Conservation (phyloP, 352 stramenopile species). For the Globisporangium cylindrosporum region DNA sequence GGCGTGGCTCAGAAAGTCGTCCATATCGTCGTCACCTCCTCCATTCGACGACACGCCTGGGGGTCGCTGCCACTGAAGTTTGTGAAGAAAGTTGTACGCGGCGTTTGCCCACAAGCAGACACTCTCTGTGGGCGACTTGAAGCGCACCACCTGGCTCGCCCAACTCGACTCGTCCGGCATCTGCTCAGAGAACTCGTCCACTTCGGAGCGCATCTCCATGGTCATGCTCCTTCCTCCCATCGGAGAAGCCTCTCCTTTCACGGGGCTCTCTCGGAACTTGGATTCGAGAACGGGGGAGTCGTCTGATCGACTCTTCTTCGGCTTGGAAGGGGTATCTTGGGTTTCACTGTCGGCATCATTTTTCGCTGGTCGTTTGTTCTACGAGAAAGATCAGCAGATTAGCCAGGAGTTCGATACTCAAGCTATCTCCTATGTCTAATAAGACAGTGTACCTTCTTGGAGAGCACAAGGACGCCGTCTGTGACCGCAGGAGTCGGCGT, state of each 20-base stretch:
- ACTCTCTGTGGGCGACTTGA: conserved; percentile 44
- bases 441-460: conserved; percentile 45
- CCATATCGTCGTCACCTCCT: conserved; percentile 35
- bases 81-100: conserved; percentile 67
- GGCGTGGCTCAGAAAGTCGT: conserved; percentile 33
- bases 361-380: conserved; percentile 72
- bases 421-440: background rate
- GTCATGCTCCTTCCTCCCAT: conserved; percentile 1
- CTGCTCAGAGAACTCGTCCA: conserved; percentile 29
- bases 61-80: conserved; percentile 58
- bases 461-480: conserved; percentile 56
- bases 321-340: conserved; percentile 24
- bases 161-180: conserved; percentile 26
- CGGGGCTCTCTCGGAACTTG: background rate
- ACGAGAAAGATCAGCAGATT: background rate
- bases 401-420: background rate
- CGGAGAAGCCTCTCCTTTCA: conserved; percentile 7
- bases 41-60: conserved; percentile 7
- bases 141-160: conserved; percentile 33
- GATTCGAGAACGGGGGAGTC: conserved; percentile 7
- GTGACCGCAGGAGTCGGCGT: conserved; percentile 34
- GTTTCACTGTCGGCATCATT: conserved; percentile 30
- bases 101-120: conserved; percentile 73
- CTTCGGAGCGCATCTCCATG: conserved; percentile 17
- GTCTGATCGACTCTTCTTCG: conserved; percentile 47